Conservation (phyloP, 192 early-diverging fungal species). For the Funneliformis mosseae region DNA sequence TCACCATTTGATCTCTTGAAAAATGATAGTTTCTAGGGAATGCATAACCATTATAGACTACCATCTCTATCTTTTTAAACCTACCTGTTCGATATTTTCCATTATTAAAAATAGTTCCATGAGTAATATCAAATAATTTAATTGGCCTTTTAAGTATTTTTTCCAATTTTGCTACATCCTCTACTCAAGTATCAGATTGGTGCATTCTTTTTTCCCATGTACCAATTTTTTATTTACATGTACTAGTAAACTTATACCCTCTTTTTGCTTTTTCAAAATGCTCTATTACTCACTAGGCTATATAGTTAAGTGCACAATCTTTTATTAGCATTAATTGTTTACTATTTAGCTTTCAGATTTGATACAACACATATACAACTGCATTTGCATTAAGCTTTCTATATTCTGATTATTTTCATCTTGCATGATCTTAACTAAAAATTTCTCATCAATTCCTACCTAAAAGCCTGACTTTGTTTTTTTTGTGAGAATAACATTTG, state of each 20-base stretch:
- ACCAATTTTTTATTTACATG: too few relatives aligned
- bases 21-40: conserved; percentile 20
- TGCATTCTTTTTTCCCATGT: too few relatives aligned
- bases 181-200: too few relatives aligned
- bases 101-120: too few relatives aligned
- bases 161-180: too few relatives aligned
- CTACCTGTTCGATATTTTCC: too few relatives aligned
- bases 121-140: too few relatives aligned
- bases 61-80: too few relatives aligned
- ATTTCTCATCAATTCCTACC: not conserved
- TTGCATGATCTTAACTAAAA: too few relatives aligned
- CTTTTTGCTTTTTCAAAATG: conserved; percentile 24
- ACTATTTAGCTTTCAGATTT: conserved; percentile 16
- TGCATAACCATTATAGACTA: not conserved
- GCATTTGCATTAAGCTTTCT: conserved; percentile 15
- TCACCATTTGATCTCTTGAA: conserved; percentile 16
- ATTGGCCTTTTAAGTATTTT: too few relatives aligned
- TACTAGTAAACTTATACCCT: too few relatives aligned
- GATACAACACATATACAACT: conserved; percentile 23
- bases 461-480: not conserved
- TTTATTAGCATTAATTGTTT: conserved; percentile 26
- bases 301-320: conserved; percentile 18
- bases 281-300: not conserved
- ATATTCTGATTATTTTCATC: not conserved
- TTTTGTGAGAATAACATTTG: not conserved